These are phyloP conservation scores for Pinus tabuliformis DNA, from an alignment of 75 land plant genomes.

Conservation along the genomic window DNA sequence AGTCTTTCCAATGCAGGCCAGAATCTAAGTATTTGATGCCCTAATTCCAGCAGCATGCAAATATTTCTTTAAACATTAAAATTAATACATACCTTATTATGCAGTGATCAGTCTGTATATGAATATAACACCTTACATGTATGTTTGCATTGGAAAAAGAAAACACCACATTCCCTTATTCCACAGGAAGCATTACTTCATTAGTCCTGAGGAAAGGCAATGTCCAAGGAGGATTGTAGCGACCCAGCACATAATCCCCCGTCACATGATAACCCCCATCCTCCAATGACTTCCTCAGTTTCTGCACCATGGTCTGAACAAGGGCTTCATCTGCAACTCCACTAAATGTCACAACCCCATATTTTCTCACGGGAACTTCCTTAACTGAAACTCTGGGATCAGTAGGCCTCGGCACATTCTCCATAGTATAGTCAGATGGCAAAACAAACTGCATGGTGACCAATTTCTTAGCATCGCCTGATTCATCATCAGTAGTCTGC, in stretches of 20 bases:
- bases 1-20: not conserved
- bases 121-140: too few relatives aligned
- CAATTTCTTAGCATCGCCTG: conserved; percentile 11
- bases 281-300: conserved; percentile 52
- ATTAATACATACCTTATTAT: too few relatives aligned
- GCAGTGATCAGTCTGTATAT: too few relatives aligned
- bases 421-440: conserved; percentile 68
- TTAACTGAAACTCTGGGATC: conserved; percentile 76
- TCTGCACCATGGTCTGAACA: conserved; percentile 57
- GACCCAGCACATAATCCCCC: conserved; percentile 70
- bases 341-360: conserved; percentile 72
- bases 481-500: conserved; percentile 4
- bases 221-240: conserved; percentile 97
- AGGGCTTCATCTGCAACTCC: conserved; percentile 62
- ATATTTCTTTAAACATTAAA: too few relatives aligned
- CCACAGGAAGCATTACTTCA: conserved; percentile 86
- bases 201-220: conserved; percentile 77
- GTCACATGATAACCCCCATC: conserved; percentile 66
- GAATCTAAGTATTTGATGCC: not conserved
- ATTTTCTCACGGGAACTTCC: conserved; percentile 67
- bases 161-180: conserved; percentile 27
- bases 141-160: not conserved
- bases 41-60: not conserved
- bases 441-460: conserved; percentile 89
- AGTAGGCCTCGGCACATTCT: conserved; percentile 69